phyloP scores from a whole-genome alignment of 257 asterid genomes.

The Verbena officinalis region DNA sequence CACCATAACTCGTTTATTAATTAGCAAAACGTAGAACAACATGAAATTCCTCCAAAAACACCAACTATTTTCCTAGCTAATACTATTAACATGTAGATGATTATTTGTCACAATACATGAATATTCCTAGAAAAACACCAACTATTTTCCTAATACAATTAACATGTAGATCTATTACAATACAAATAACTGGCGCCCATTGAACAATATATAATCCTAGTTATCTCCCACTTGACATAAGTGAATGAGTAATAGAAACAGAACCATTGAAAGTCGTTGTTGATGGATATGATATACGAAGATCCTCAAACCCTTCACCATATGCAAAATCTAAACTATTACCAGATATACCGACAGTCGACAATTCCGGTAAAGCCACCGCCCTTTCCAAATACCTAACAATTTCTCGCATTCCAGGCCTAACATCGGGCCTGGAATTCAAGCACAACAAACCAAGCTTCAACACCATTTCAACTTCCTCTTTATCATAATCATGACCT shows the following conservation, averaged over 20 bases:
- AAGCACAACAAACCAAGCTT: conserved; percentile 64
- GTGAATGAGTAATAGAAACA: conserved; percentile 37
- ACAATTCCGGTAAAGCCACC: conserved; percentile 46
- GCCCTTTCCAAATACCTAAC: conserved; percentile 49
- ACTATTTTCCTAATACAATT: too few relatives aligned
- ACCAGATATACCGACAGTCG: conserved; percentile 33
- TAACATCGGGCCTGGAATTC: conserved; percentile 38
- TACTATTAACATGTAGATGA: too few relatives aligned
- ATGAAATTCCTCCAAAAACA: too few relatives aligned
- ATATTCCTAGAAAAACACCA: too few relatives aligned
- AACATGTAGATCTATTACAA: too few relatives aligned
- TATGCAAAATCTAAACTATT: conserved; percentile 26
- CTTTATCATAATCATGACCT: conserved; percentile 32
- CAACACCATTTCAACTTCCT: conserved; percentile 53
- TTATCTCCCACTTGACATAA: conserved; percentile 49
- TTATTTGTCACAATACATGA: too few relatives aligned
- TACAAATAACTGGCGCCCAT: too few relatives aligned
- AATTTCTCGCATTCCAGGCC: conserved; percentile 59
- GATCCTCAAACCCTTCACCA: conserved; percentile 44
- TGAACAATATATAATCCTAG: too few relatives aligned
- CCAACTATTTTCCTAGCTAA: too few relatives aligned
- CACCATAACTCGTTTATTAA: too few relatives aligned
- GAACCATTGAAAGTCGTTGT: conserved; percentile 31
- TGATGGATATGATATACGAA: conserved; percentile 34
- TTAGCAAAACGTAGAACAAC: too few relatives aligned